Base-by-base conservation (phyloP, 2,329 filamentous ascomycete species). In the Conoideocrella luteorostrata region DNA sequence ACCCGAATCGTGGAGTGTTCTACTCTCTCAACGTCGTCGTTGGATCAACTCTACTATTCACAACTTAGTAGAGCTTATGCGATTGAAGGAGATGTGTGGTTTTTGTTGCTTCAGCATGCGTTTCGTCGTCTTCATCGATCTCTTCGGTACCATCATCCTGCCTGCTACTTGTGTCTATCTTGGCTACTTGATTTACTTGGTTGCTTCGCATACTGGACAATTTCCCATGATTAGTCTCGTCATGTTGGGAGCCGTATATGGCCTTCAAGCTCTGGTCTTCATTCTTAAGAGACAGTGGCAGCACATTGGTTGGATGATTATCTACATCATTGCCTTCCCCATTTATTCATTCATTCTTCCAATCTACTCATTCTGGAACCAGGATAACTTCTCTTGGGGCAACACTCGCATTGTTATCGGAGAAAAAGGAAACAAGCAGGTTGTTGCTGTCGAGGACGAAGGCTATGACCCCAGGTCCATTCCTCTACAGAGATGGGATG, bases 41-140 rank as follows among this genome's bases (percentile, higher is more conserved):
- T 98, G 93, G 93, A 98, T 98, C 66, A 98, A 98, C 70, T 97
- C 93, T 1, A 98, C 93, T 9, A 85, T 98, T 49, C 93, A 98
- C 74, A 98, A 98, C 63, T 67, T 98, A 60, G 86, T 84, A 21
- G 93, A 98, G 64, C 72, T 98, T 59, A 84, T 95, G 61, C 84
- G 84, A 56, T 76, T 98, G 37, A 85, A 90, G 63, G 89, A 98
- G 58, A 84, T 98, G 65, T 98, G 93, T 61, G 93, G 93, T 53
- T 98, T 98, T 80, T 98, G 93, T 70, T 95, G 87, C 69, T 97
- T 97, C 74, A 89, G 86, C 50, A 97, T 97, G 91, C 84, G 91
- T 50, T 96, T 97, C 57, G 80, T 97, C 50, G 93, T 97, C 52
- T 86, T 97, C 56, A 82, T 97, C 55, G 93, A 97, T 74, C 80